These are phyloP conservation scores for Gryganskiella cystojenkinii DNA, from an alignment of 192 early-diverging fungal genomes.

Conservation along the genomic window DNA sequence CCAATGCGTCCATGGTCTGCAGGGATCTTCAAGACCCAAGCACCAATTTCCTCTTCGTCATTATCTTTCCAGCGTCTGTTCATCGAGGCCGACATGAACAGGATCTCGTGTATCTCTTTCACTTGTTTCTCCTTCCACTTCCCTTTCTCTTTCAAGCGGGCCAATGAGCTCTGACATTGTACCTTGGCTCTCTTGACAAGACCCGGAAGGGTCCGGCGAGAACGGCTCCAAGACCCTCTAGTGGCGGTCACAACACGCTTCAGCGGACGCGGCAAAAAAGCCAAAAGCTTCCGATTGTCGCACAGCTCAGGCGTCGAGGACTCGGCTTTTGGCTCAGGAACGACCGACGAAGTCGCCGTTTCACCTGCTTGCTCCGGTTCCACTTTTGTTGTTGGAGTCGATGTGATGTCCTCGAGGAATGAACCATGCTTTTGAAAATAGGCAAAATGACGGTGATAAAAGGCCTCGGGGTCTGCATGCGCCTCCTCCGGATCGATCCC, in stretches of 20 bases:
- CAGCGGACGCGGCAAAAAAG: no score
- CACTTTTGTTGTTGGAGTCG: no score
- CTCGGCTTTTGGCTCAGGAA: background rate
- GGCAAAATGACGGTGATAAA: conserved; percentile 9
- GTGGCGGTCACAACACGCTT: no score
- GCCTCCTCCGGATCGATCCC: conserved; percentile 13
- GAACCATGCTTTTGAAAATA: conserved; percentile 6
- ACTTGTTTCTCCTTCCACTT: no score
- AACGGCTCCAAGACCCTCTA: no score
- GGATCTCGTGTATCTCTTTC: background rate
- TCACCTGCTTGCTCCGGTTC: background rate
- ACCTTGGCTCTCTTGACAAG: no score
- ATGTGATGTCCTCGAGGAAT: background rate
- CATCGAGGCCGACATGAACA: background rate
- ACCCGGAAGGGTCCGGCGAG: no score
- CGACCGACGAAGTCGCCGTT: background rate
- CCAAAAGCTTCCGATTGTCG: no score
- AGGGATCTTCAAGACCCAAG: background rate
- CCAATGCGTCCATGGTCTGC: background rate
- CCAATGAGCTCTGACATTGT: no score
- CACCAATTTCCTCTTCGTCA: background rate
- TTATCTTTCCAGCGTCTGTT: background rate
- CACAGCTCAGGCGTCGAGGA: no score
- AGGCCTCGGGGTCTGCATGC: conserved; percentile 25
- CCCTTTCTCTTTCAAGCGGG: no score